These are phyloP conservation scores for Acacia acuminata DNA, from an alignment of 306 rosid genomes.

Conservation along the genomic window DNA sequence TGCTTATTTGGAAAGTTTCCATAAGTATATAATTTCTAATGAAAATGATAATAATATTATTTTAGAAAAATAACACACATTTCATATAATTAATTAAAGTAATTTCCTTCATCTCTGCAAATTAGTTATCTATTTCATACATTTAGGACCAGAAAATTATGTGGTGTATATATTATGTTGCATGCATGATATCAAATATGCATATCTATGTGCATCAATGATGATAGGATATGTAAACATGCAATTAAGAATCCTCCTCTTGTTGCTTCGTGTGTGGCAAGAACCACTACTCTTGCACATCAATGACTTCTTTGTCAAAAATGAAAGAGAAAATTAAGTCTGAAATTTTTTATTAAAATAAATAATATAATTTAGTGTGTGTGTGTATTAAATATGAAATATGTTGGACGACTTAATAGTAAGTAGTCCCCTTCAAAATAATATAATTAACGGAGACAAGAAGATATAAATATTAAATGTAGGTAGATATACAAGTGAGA, in stretches of 20 bases:
- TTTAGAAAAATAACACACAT: no score
- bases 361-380: background rate
- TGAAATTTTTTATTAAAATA: background rate
- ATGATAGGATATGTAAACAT: background rate
- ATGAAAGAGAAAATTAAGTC: background rate
- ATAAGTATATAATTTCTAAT: no score
- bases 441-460: slow-evolving; percentile 20
- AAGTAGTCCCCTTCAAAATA: background rate
- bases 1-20: no score
- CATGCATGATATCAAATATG: background rate
- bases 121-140: no score
- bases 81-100: no score
- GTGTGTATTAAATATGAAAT: background rate
- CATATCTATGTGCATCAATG: background rate
- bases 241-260: background rate
- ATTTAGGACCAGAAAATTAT: no score
- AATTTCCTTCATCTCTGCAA: no score
- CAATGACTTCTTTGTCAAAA: background rate
- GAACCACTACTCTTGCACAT: background rate
- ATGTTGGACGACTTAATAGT: background rate
- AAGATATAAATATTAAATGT: slow-evolving; percentile 24
- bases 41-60: no score
- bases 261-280: background rate
- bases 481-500: background rate
- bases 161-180: no score